Evolutionary conservation across 306 rosid genomes (phyloP).

Genomic region (Begonia fuchsioides): DNA sequence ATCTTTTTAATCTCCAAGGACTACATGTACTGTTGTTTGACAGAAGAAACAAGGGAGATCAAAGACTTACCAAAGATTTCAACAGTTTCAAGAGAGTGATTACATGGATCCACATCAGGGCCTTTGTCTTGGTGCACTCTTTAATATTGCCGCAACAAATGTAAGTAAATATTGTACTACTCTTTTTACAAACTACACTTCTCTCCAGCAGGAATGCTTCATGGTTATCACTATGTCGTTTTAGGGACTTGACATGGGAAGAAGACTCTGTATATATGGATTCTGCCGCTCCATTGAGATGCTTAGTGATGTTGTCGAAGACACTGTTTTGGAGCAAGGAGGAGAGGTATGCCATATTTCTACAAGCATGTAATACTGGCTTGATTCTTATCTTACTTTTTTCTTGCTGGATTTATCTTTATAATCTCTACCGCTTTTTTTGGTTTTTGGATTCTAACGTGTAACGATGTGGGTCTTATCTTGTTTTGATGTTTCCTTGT

Average conservation of each 20-base stretch:
- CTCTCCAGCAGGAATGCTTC: not conserved
- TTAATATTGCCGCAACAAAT: conserved; percentile 94
- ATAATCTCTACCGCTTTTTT: too few relatives aligned
- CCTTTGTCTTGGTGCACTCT: conserved; percentile 83
- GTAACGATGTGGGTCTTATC: too few relatives aligned
- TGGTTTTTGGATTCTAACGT: too few relatives aligned
- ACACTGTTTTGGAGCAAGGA: conserved; percentile 84
- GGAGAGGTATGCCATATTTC: conserved; percentile 72
- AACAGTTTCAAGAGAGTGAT: conserved; percentile 68
- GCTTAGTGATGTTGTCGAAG: conserved; percentile 95
- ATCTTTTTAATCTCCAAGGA: too few relatives aligned
- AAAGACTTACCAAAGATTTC: conserved; percentile 38
- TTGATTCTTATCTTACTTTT: too few relatives aligned
- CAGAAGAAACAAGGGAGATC: conserved; percentile 67
- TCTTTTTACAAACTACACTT: not conserved
- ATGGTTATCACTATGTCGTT: conserved; percentile 11
- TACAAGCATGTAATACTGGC: too few relatives aligned
- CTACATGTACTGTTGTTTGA: too few relatives aligned
- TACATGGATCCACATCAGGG: conserved; percentile 89
- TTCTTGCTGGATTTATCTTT: too few relatives aligned
- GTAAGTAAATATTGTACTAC: conserved; percentile 23
- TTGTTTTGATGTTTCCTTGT: too few relatives aligned
- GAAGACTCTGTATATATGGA: conserved; percentile 83
- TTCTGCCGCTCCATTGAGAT: conserved; percentile 95
- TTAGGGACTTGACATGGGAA: conserved; percentile 87